Percentiles rank a stretch among this genome's conserved stretches.
Conservation (phyloP, 768 basidiomycete species). For the Naematelia aurantialba region DNA sequence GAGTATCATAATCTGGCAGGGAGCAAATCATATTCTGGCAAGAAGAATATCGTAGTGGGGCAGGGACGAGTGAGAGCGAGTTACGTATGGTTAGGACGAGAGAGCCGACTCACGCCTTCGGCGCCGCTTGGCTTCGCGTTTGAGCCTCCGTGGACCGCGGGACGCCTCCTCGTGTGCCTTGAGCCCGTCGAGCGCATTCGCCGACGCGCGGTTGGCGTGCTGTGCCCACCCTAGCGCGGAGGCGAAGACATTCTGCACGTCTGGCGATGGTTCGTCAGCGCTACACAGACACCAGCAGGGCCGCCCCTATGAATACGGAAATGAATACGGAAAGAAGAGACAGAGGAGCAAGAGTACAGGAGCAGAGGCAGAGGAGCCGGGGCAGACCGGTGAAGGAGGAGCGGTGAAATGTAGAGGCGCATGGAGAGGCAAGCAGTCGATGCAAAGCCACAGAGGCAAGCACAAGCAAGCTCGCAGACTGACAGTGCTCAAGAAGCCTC, state of each 20-base stretch:
- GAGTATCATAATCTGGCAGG: no score
- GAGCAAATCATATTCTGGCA: no score
- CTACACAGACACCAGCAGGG: no score
- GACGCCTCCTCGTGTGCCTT: slow-evolving; percentile 11
- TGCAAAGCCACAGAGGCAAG: no score
- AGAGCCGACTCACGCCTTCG: slow-evolving; percentile 11
- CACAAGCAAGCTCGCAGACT: no score
- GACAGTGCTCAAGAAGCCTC: slow-evolving; percentile 33
- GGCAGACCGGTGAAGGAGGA: background rate
- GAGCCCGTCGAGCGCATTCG: slow-evolving; percentile 12
- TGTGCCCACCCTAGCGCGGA: slow-evolving; percentile 2
- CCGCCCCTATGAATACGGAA: no score
- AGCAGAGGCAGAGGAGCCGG: background rate
- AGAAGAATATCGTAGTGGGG: no score
- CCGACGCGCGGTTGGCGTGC: slow-evolving; percentile 2
- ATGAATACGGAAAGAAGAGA: background rate
- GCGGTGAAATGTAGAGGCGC: background rate
- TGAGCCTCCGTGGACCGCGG: background rate
- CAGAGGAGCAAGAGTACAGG: background rate
- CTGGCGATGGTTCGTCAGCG: no score
- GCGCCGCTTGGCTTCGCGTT: slow-evolving; percentile 13
- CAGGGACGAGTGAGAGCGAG: no score
- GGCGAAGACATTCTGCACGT: slow-evolving; percentile 19
- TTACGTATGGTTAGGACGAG: no score
- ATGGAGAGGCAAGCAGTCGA: slow-evolving; percentile 4